phyloP scores from a whole-genome alignment of 23 red algal genomes.

The Agarophyton chilense region DNA sequence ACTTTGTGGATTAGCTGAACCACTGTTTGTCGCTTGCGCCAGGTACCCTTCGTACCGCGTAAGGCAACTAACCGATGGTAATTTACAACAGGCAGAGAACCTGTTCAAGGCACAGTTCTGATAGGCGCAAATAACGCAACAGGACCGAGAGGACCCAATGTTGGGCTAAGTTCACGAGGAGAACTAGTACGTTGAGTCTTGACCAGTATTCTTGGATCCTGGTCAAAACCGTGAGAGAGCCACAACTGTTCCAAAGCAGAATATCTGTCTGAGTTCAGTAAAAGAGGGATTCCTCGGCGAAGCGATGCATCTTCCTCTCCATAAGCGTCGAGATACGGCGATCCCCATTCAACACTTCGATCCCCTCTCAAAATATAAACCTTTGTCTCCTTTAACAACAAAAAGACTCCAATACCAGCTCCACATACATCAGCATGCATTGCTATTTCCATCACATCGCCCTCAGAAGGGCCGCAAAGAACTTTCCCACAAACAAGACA shows the following conservation, averaged over 20 bases:
- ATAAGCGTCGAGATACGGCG: conserved; percentile 80
- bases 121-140: not conserved
- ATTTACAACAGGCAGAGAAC: not conserved
- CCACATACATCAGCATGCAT: conserved; percentile 62
- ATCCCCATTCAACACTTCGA: conserved; percentile 65
- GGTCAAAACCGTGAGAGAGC: conserved; percentile 79
- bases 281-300: conserved; percentile 70
- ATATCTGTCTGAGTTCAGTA: conserved; percentile 48
- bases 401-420: conserved; percentile 75
- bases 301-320: conserved; percentile 84
- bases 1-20: too few species aligned
- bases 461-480: conserved; percentile 45
- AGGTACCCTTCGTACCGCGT: too few species aligned
- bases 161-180: not conserved
- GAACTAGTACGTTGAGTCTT: conserved; percentile 8
- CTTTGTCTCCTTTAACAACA: conserved; percentile 59
- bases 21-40: too few species aligned
- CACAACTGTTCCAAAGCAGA: conserved; percentile 61
- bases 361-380: conserved; percentile 66
- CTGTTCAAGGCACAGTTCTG: not conserved
- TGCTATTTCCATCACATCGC: not conserved
- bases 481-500: conserved; percentile 80
- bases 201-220: conserved; percentile 62
- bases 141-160: not conserved
- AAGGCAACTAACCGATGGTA: too few species aligned